Percentiles rank a stretch among this genome's conserved stretches.
phyloP scores from a whole-genome alignment of 805 yeast genomes.

The Pichia phayaonensis region DNA sequence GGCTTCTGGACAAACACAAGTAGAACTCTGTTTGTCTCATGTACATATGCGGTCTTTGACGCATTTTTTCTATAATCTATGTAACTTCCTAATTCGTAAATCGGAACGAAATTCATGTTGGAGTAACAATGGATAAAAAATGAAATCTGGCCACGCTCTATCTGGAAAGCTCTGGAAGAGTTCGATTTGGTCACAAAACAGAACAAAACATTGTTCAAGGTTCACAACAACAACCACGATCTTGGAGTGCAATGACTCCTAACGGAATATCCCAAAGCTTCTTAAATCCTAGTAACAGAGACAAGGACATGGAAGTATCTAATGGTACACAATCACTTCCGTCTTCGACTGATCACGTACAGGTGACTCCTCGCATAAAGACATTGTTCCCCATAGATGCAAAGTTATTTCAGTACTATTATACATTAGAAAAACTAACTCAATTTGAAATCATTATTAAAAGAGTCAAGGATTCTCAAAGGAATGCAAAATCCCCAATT shows the following conservation, averaged over 20 bases:
- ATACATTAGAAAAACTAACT: constrained; percentile 41
- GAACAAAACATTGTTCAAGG: background rate
- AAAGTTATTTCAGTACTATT: constrained; percentile 50
- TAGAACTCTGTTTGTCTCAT: background rate
- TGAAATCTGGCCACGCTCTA: background rate
- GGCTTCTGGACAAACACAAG: constrained; percentile 42
- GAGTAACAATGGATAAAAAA: background rate
- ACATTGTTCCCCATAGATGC: constrained; percentile 46
- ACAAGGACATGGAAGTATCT: background rate
- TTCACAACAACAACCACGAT: background rate
- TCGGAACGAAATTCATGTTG: background rate
- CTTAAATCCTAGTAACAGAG: background rate
- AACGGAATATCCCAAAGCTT: background rate
- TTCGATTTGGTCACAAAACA: background rate
- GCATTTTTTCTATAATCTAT: background rate
- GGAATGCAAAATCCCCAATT: constrained; percentile 14
- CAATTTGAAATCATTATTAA: constrained; percentile 20
- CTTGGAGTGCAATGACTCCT: background rate
- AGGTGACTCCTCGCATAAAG: background rate
- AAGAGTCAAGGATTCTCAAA: constrained; percentile 19
- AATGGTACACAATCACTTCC: background rate
- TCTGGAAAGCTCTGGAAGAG: background rate
- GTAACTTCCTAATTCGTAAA: background rate
- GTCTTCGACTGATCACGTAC: background rate
- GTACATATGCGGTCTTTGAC: background rate